phyloP scores from a whole-genome alignment of 2,329 filamentous ascomycete species.

The Aspergillus uvarum region DNA sequence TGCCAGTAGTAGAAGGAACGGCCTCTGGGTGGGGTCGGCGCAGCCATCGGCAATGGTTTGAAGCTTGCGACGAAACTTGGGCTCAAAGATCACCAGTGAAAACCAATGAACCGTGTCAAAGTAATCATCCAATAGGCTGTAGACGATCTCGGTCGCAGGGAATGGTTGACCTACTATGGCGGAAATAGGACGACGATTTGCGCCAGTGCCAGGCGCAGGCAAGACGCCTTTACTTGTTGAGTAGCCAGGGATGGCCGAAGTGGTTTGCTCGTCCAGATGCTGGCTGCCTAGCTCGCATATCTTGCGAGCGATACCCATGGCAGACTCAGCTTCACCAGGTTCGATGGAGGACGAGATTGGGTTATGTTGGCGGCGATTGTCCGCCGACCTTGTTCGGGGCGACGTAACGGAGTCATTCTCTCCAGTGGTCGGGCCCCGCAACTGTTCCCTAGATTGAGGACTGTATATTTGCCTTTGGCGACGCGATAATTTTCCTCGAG shows the following conservation, averaged over 20 bases:
- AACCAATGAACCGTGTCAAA: constrained; percentile 48
- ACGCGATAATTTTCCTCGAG: background rate
- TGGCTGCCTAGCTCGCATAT: constrained; percentile 31
- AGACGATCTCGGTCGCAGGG: constrained; percentile 30
- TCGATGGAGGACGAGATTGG: constrained; percentile 13
- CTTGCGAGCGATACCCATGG: constrained; percentile 36
- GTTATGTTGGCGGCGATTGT: background rate
- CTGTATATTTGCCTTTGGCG: background rate
- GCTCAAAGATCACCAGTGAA: constrained; percentile 45
- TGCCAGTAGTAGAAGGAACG: constrained; percentile 40
- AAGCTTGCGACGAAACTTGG: constrained; percentile 39
- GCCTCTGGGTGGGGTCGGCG: constrained; percentile 35
- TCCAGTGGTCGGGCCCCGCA: background rate
- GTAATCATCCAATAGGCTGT: constrained; percentile 42
- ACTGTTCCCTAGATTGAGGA: background rate
- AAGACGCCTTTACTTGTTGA: constrained; percentile 12
- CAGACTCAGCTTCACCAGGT: constrained; percentile 35
- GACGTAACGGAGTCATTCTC: background rate
- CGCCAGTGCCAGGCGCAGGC: constrained; percentile 1
- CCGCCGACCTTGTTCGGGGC: background rate
- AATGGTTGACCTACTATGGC: constrained; percentile 30
- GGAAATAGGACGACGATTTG: constrained; percentile 25
- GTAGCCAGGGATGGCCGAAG: constrained; percentile 38
- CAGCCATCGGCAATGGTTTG: constrained; percentile 34
- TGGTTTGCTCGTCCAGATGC: constrained; percentile 30